These are phyloP conservation scores for Populus hybrid DNA, from an alignment of 441 rosid genomes.

Conservation along the genomic window DNA sequence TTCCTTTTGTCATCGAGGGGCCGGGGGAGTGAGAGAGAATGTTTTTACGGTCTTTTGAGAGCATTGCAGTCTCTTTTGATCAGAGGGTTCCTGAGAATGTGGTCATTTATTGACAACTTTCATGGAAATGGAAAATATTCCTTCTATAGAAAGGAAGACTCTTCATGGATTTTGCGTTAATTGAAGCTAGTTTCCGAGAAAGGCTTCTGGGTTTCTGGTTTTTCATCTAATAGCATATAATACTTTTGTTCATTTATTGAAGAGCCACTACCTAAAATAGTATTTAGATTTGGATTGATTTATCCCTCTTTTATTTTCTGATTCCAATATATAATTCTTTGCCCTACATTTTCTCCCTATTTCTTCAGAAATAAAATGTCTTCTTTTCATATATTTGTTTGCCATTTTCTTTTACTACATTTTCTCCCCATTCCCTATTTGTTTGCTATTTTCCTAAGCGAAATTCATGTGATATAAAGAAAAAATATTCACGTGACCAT, in stretches of 20 bases:
- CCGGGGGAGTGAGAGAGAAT: neutral
- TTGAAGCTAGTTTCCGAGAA: constrained; percentile 14
- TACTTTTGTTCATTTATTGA: constrained; percentile 33
- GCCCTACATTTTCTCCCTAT: neutral
- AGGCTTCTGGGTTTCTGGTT: constrained; percentile 18
- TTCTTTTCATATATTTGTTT: too few relatives aligned
- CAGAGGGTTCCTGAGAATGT: constrained; percentile 13
- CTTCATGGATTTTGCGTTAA: constrained; percentile 22
- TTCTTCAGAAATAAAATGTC: neutral
- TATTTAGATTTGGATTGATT: constrained; percentile 9
- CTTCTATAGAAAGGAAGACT: neutral
- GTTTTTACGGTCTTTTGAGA: neutral
- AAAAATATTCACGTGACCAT: neutral
- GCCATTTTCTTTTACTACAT: neutral
- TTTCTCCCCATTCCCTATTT: too few relatives aligned
- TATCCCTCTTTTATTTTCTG: constrained; percentile 3
- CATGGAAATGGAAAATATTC: constrained; percentile 14
- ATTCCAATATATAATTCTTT: neutral
- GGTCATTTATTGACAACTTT: constrained; percentile 17
- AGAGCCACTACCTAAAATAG: constrained; percentile 20
- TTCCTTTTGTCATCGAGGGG: constrained; percentile 3
- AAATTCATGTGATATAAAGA: neutral
- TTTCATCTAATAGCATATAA: constrained; percentile 24
- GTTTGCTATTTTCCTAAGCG: neutral
- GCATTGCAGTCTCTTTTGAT: neutral